Base-by-base conservation (phyloP, 2,329 filamentous ascomycete species). In the Mollisiaceae sp. region DNA sequence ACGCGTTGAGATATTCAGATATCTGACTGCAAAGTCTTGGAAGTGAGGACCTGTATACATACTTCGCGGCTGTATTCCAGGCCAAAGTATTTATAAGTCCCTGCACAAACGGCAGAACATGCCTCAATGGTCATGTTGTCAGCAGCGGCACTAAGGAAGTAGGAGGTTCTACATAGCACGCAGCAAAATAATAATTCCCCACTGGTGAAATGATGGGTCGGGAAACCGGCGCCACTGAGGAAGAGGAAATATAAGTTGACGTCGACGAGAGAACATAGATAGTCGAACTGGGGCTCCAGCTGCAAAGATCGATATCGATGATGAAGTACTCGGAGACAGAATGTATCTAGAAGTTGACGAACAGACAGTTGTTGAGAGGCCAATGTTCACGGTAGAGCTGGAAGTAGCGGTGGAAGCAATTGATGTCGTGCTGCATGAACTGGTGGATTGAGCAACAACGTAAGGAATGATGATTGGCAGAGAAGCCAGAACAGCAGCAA, bases 81-180 rank as follows among this genome's bases (percentile, higher is more conserved):
- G 67, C 81, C 82, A 56, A 73, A 71, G 78, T 82, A 70, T n/a
- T 67, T 62, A 66, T 79, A 82, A 8, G 27, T 4, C 8, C 54
- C 59, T 6, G 59, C 39, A 52, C 63, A 65, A 38, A 20, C 22
- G 24, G 14, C 36, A 54, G 54, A 59, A 59, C 63, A 65, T 18
- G 18, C 18, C 41, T 61, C 56, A 12, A 64, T 15, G 5, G 62
- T 64, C 56, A 60, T 56, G 32, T 35, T 60, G 45, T 60, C 55
- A 27, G 47, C 38, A n/a, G 65, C n/a, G 58, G 58, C 36, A 5
- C 15, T 41, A 24, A 39, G 27, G 12, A 3, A 20, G 27, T 65
- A 12, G n/a, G 24, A 36, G 64, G 64, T 59, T 68, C 66, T 4
- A 61, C 32, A 24, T 67, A 56, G 65, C 68, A 64, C 68, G 70